Conservation (phyloP, 1,284 basidiomycete species). For the Leccinum ponderosum region DNA sequence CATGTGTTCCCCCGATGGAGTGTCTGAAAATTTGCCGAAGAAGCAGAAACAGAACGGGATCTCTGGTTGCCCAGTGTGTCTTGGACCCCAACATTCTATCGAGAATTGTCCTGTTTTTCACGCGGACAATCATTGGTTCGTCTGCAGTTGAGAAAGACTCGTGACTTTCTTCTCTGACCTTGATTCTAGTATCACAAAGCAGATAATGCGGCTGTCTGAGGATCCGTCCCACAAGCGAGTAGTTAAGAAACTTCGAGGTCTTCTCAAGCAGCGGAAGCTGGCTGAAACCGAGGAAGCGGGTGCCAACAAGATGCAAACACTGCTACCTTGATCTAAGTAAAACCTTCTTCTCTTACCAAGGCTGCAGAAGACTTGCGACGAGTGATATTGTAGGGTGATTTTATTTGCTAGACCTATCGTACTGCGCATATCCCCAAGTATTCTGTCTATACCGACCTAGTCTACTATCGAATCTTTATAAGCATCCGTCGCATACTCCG, state of each 20-base stretch:
- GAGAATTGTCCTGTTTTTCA: slow-evolving; percentile 54
- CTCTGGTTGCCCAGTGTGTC: slow-evolving; percentile 48
- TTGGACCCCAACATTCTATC: slow-evolving; percentile 43
- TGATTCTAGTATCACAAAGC: slow-evolving; percentile 42
- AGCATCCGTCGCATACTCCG: slow-evolving; percentile 12
- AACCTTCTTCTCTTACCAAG: neutral
- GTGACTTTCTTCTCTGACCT: slow-evolving; percentile 9
- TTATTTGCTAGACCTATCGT: slow-evolving; percentile 15
- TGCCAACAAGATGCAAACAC: slow-evolving; percentile 7
- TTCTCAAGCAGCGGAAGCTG: slow-evolving; percentile 45
- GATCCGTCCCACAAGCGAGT: slow-evolving; percentile 40
- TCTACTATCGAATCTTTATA: neutral
- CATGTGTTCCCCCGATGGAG: slow-evolving; percentile 31
- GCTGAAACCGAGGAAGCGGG: slow-evolving; percentile 6
- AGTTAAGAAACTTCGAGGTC: slow-evolving; percentile 43
- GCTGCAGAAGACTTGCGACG: slow-evolving; percentile 8
- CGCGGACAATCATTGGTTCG: slow-evolving; percentile 52
- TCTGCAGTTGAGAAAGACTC: slow-evolving; percentile 1
- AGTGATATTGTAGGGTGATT: slow-evolving; percentile 12
- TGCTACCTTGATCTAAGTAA: neutral
- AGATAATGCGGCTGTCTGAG: slow-evolving; percentile 49
- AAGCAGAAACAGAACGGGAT: slow-evolving; percentile 34
- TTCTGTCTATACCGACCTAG: neutral
- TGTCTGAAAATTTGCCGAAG: slow-evolving; percentile 35
- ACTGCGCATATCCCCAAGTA: slow-evolving; percentile 4